Evolutionary conservation across 164 flowering plant species (phyloP), one percentile per base, ranked within the genome.

Genomic region (Annona squamosa): DNA sequence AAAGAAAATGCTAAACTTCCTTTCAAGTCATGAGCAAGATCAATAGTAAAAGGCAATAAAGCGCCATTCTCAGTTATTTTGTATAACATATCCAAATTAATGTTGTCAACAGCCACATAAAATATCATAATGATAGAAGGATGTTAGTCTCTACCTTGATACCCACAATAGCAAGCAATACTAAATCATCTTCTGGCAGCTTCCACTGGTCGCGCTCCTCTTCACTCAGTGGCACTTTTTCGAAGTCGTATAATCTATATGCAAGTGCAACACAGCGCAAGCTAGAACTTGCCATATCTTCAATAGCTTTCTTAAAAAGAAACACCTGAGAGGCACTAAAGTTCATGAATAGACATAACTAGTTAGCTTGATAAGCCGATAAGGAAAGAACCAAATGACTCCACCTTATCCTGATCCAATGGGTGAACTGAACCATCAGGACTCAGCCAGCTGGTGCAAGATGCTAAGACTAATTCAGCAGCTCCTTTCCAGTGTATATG

Each of bases 401-500:
- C 46, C 48, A 93, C 99, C 99, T 90, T 87, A 47, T 84, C 83
- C 19, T 86, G 85, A 82, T 82, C 85, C 85, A 92, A 44, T 56
- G 69, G 75, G 10, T 77, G 82, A 62, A 81, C 68, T 9, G 41
- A 41, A 48, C 80, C 89, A 77, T 82, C 79, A 65, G 41, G 71
- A 77, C 89, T 91, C 63, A 95, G 77, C 76, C 85, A 91, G 3
- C 57, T n/a, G 13, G 90, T 80, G 76, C 97, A 95, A 4, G 85
- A 85, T 9, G 83, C 87, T 71, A 95, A 79, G 46, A 95, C 94
- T 71, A 95, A 85, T 75, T 95, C 99, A 48, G 99, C 97, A 78
- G 98, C 99, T 1, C 98, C 98, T 81, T 95, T 93, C 98, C 98
- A 93, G 72, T 95, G 97, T 68, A 95, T 75, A 81, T 83, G 97